Base-by-base conservation (phyloP, 192 early-diverging fungal species). In the Geranomyces variabilis region DNA sequence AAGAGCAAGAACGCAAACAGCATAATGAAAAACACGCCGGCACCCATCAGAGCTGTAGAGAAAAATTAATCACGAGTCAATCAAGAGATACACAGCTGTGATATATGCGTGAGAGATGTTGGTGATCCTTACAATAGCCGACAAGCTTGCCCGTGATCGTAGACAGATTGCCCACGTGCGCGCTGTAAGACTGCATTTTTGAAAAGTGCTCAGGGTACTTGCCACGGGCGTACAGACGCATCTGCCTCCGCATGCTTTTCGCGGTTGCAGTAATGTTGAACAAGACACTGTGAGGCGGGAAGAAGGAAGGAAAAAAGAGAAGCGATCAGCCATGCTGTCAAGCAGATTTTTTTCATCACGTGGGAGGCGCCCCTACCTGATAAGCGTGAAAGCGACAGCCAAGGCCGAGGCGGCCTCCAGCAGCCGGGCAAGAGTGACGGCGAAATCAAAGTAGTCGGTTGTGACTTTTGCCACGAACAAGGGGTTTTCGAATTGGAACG, bases 361-460 rank as follows among this genome's bases (percentile, higher is more conserved):
- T n/a, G n/a, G n/a, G n/a, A n/a, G n/a, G n/a, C n/a, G n/a, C n/a
- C n/a, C n/a, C n/a, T n/a, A n/a, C n/a, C 46, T 53, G 21, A 53
- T 24, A 6, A 53, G 26, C 21, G 51, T 53, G 51, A 53, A n/a
- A 26, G 26, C 51, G 51, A 53, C 26, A 6, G 21, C 51, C 21
- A 53, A 24, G 4, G 51, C 51, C 26, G 51, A 53, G 51, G 51
- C 51, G 51, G 51, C 51, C 26, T 53, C 51, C 51, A 53, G 15
- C 26, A 53, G 51, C 51, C 26, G 19, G 6, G 26, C 26, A 6
- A 53, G 51, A 9, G 51, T 53, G 2, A 6, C 4, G 17, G 51
- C 51, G 51, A 53, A 53, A 26, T 26, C 26, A 24, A 53, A n/a
- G 51, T 53, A 53, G 6, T 26, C 51, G 26, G 2, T 17, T 17